These are phyloP conservation scores for Lactarius deliciosus DNA, from an alignment of 768 basidiomycete genomes.

Conservation along the genomic window DNA sequence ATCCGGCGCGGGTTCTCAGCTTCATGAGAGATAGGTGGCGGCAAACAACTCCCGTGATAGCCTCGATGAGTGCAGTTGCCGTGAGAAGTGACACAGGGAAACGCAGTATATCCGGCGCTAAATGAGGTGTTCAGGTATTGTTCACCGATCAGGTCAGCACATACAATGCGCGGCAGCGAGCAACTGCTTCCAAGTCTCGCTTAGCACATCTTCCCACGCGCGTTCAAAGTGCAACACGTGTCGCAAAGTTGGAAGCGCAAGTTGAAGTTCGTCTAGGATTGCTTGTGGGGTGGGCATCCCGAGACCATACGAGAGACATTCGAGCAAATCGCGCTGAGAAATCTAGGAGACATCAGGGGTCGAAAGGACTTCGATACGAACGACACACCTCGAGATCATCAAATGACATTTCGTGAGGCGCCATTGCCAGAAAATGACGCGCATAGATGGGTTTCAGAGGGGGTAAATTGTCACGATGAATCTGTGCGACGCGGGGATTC, in stretches of 20 bases:
- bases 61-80: slow-evolving; percentile 25
- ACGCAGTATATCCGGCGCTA: slow-evolving; percentile 24
- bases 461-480: slow-evolving; percentile 23
- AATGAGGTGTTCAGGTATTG: background rate
- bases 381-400: slow-evolving; percentile 28
- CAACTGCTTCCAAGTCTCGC: slow-evolving; percentile 24
- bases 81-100: slow-evolving; percentile 27
- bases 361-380: background rate
- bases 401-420: slow-evolving; percentile 23
- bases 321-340: slow-evolving; percentile 26
- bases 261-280: slow-evolving; percentile 22
- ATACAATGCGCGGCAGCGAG: slow-evolving; percentile 23
- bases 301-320: slow-evolving; percentile 22
- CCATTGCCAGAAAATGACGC: slow-evolving; percentile 24
- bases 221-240: background rate
- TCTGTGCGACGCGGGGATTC: background rate
- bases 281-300: slow-evolving; percentile 26
- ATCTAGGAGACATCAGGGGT: slow-evolving; percentile 5
- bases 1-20: background rate
- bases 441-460: slow-evolving; percentile 27
- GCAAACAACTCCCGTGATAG: slow-evolving; percentile 13
- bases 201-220: slow-evolving; percentile 18
- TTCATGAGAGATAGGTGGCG: background rate
- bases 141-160: background rate
- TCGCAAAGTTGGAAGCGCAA: slow-evolving; percentile 24